Base-by-base conservation (phyloP, 2,329 filamentous ascomycete genomes). In the Colletotrichum sp. region DNA sequence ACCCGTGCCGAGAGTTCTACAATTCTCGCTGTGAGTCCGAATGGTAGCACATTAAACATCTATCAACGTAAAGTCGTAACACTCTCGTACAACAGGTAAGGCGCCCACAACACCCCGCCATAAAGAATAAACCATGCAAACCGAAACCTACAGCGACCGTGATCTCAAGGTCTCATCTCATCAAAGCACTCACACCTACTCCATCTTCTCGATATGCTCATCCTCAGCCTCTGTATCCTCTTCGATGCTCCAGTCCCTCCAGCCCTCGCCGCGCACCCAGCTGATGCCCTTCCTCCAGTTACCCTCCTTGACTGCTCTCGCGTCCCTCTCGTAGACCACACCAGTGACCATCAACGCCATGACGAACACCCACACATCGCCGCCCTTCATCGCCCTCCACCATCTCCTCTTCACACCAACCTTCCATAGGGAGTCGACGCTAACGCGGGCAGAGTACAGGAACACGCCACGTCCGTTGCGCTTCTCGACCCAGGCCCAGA, bases 361-460 rank as follows among this genome's bases (percentile, higher is more conserved):
- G 19, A 96, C 94, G 81, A 98, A 96, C 5, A 98, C 87, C 86
- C 94, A 91, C 7, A 98, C 91, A 84, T 98, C 96, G 0, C 96
- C 96, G 48, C 95, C 94, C 80, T 90, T 91, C 82, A 97, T 90
- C 13, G 95, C 95, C 78, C 90, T 92, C 95, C 96, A 98, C 92
- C 95, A 95, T 2, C 95, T 91, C 39, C 93, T 89, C 91, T 98
- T 98, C 71, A 94, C 91, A n/a, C 96, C 96, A 0, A 98, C 95
- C 87, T 98, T 98, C 95, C 96, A 98, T 61, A 96, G 84, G 48
- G 92, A 95, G 82, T 98, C 94, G 34, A 98, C 88, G 75, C 94
- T 95, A n/a, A 93, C 87, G 3, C 96, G 90, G 34, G 94, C 92
- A 78, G 92, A 93, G 84, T 97, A 97, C 76, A 98, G 80, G 84